Base-by-base conservation (phyloP, 257 asterid genomes). In the Nicotiana sylvestris region DNA sequence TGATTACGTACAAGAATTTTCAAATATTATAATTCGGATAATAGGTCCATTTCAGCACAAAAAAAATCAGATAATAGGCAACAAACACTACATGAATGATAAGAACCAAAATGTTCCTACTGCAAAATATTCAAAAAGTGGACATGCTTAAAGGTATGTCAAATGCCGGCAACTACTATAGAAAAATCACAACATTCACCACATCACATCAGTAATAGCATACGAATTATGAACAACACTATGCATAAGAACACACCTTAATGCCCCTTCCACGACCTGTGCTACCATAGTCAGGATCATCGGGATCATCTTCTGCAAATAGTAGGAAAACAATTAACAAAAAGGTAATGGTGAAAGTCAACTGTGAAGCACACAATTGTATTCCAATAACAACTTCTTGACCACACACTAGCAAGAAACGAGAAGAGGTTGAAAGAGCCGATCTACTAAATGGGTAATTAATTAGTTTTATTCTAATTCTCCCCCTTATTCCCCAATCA, bases 261-360 rank as follows among this genome's bases (percentile, higher is more conserved):
- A 80, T 88, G 83, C 88, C 91, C 83, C 85, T 85, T 83, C 82
- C 90, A 62, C 90, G 91, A 46, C 90, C 84, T 56, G 90, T 64
- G 83, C 92, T 90, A 61, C 92, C 97, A 86, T 55, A 88, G 85
- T 93, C 92, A 67, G 99, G 99, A 85, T 96, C 99, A 61, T 89
- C 97, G 5, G 97, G 98, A 85, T 96, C 99, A 83, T 94, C 99
- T 86, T 91, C 99, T 96, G 94, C 92, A 85, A 78, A 82, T 62
- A 87, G 53, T 57, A 82, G 67, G 70, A 82, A 81, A 27, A 76
- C 37, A 82, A 72, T 16, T 6, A 21, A 66, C n/a, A 13, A 55
- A 21, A 66, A 53, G 21, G 55, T 30, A 17, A 53, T 13, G 13
- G 55, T 30, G 49, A 25, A 78, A 81, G 43, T 66, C 66, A 29